These are phyloP conservation scores for Aspergillus vadensis DNA, from an alignment of 2,329 filamentous ascomycete genomes.

Conservation along the genomic window DNA sequence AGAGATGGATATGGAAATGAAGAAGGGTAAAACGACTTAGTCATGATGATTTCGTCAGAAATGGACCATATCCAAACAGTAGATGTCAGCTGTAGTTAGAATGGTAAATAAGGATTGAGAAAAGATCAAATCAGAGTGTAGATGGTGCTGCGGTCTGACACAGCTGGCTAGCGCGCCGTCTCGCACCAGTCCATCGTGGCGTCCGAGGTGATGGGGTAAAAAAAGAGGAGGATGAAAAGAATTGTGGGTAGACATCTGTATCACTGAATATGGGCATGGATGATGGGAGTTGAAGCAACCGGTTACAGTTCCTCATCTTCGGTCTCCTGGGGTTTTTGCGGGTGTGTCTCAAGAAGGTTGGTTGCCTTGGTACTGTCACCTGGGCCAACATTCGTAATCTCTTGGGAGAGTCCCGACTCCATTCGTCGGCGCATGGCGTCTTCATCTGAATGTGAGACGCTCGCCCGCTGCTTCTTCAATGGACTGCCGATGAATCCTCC, in stretches of 20 bases:
- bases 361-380: conserved; percentile 15
- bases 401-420: conserved; percentile 40
- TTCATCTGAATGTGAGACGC: conserved; percentile 47
- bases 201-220: conserved; percentile 2
- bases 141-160: not conserved
- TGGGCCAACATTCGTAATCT: conserved; percentile 32
- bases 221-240: not conserved
- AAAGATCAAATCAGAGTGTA: not conserved
- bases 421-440: conserved; percentile 44
- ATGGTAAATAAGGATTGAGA: not conserved
- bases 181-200: conserved; percentile 26
- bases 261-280: not conserved
- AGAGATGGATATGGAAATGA: not conserved
- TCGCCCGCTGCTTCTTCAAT: conserved; percentile 50
- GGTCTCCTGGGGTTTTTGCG: conserved; percentile 21
- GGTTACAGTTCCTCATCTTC: conserved; percentile 37
- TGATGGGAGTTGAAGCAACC: not conserved
- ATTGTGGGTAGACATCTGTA: not conserved
- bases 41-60: not conserved
- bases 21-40: not conserved
- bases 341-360: conserved; percentile 22
- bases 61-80: not conserved
- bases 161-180: not conserved
- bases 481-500: conserved; percentile 48
- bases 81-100: not conserved